These are phyloP conservation scores for Selaginella moellendorffii DNA, from an alignment of 75 land plant species.

Conservation along the genomic window DNA sequence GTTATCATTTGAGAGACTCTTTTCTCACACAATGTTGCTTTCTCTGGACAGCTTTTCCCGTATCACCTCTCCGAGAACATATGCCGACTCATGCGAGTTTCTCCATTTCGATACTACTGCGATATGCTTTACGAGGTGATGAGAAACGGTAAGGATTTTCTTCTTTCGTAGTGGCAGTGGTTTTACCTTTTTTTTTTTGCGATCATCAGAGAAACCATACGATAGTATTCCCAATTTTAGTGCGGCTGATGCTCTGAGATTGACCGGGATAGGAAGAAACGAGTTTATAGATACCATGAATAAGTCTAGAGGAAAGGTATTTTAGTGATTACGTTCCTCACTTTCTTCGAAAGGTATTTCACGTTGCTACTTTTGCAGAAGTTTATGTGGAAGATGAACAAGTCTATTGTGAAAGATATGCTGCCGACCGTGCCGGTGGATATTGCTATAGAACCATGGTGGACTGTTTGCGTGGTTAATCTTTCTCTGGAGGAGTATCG, in stretches of 20 bases:
- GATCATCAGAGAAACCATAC: conserved; percentile 82
- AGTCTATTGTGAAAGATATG: conserved; percentile 87
- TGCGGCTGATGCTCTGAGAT: conserved; percentile 94
- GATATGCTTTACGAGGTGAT: conserved; percentile 97
- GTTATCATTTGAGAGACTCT: background rate
- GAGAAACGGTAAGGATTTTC: conserved; percentile 66
- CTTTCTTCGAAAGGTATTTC: background rate
- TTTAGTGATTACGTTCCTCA: background rate
- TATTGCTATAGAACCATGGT: conserved; percentile 90
- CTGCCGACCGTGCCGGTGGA: conserved; percentile 86
- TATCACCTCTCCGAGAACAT: conserved; percentile 95
- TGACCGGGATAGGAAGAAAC: conserved; percentile 95
- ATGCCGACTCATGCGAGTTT: conserved; percentile 83
- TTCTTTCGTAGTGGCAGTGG: background rate
- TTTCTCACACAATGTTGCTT: background rate
- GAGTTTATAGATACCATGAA: conserved; percentile 99
- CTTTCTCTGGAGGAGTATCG: conserved; percentile 92
- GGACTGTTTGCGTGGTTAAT: conserved; percentile 96
- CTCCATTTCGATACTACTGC: conserved; percentile 93
- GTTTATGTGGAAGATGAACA: conserved; percentile 99
- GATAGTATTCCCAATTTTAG: conserved; percentile 98
- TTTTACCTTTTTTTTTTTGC: background rate
- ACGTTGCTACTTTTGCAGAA: conserved; percentile 36
- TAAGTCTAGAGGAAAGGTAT: conserved; percentile 94
- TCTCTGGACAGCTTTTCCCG: conserved; percentile 64